phyloP scores from a whole-genome alignment of 2,329 filamentous ascomycete species.

The Phoma sp. region DNA sequence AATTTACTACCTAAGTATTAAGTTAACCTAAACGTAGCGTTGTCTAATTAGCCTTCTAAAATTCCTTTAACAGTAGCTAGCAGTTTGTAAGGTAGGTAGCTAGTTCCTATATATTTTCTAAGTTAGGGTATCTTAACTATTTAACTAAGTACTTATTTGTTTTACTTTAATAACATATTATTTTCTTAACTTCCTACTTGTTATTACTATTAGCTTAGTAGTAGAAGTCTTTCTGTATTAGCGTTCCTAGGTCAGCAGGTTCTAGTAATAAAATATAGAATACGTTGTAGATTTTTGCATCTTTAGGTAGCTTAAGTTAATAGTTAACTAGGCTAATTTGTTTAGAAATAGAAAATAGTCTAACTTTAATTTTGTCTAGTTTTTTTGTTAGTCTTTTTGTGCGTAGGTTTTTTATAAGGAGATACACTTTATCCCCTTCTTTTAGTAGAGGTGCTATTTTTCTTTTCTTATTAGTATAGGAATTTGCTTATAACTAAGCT shows the following conservation, averaged over 20 bases:
- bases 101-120: neutral
- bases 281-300: neutral
- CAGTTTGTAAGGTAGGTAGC: neutral
- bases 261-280: neutral
- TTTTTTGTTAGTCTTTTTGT: neutral
- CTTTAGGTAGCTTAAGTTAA: neutral
- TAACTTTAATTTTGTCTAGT: neutral
- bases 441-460: no score
- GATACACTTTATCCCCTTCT: no score
- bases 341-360: conserved; percentile 1
- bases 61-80: neutral
- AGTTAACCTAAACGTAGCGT: no score
- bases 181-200: neutral
- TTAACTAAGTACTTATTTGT: neutral
- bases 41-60: no score
- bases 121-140: neutral
- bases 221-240: neutral
- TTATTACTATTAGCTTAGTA: neutral
- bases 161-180: neutral
- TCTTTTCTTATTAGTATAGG: no score
- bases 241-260: neutral
- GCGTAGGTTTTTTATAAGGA: neutral
- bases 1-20: no score
- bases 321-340: neutral
- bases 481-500: no score